Percentiles rank a stretch among this genome's conserved stretches.
phyloP scores from a whole-genome alignment of 139 green algal species.

The Chlamydomonas sp. region DNA sequence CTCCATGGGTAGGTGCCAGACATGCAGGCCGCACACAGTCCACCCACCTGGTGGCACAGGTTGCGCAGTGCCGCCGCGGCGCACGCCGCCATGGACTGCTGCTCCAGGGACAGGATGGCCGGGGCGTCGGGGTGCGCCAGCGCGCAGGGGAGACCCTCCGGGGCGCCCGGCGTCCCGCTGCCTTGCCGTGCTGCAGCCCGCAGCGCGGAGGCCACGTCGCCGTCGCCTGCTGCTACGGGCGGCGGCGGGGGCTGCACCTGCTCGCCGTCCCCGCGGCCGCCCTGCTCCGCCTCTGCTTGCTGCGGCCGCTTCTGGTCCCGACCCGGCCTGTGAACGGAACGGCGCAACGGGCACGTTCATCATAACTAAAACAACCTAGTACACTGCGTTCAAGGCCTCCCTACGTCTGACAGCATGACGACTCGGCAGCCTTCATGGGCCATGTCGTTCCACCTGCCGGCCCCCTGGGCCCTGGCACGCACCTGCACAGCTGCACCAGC shows the following conservation, averaged over 20 bases:
- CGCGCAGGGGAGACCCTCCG: no score
- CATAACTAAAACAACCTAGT: neutral
- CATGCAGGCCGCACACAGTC: neutral
- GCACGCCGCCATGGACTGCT: slow-evolving; percentile 31
- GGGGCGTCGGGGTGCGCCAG: slow-evolving; percentile 15
- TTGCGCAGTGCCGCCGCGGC: slow-evolving; percentile 45
- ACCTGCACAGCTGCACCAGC: slow-evolving; percentile 35
- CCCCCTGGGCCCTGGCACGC: neutral
- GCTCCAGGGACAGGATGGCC: neutral
- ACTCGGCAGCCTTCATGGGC: neutral
- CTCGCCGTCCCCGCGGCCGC: neutral
- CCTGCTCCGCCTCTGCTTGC: neutral
- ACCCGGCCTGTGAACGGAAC: neutral
- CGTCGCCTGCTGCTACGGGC: neutral
- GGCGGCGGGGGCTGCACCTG: no score
- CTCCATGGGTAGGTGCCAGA: no score
- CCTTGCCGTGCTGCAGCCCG: no score
- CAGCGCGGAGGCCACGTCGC: neutral
- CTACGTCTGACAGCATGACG: neutral
- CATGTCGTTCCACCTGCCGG: no score
- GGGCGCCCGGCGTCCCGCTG: no score
- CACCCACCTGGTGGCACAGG: slow-evolving; percentile 25
- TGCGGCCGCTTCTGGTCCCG: neutral
- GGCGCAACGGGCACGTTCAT: neutral
- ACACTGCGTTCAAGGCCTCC: neutral